phyloP scores from a whole-genome alignment of 108 stramenopile species.

The Skeletonema grethae region DNA sequence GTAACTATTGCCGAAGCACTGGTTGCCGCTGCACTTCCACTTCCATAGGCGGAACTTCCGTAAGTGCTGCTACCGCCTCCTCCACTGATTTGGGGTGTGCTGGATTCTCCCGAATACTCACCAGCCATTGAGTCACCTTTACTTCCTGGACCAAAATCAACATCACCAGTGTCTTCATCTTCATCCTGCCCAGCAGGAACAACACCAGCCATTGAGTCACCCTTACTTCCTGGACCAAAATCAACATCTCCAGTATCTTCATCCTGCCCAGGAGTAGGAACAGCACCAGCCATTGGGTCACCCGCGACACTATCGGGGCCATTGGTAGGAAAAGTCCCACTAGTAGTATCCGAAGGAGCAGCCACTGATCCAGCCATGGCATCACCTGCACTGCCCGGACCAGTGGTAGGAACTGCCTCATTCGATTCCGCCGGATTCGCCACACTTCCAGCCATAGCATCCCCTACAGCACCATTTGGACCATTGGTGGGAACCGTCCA shows the following conservation, averaged over 20 bases:
- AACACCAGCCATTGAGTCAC: neutral
- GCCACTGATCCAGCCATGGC: neutral
- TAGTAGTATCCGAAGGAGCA: neutral
- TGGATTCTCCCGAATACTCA: neutral
- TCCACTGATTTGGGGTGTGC: neutral
- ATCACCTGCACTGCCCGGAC: neutral
- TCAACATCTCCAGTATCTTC: neutral
- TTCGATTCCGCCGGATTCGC: neutral
- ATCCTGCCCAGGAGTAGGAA: too few relatives aligned
- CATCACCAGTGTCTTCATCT: neutral
- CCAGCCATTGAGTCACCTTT: neutral
- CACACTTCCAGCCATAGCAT: neutral
- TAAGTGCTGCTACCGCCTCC: neutral
- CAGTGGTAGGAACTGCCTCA: neutral
- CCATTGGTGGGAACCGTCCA: neutral
- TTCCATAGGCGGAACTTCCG: slow-evolving; percentile 1
- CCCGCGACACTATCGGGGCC: neutral
- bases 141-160: neutral
- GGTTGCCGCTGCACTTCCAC: neutral
- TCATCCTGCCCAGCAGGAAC: neutral
- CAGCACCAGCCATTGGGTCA: neutral
- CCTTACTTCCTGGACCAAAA: neutral
- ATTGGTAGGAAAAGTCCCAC: neutral
- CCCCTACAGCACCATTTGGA: neutral
- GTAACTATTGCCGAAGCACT: neutral